These are phyloP conservation scores for Pythium pyrilobum DNA, from an alignment of 352 stramenopile genomes.

Conservation along the genomic window DNA sequence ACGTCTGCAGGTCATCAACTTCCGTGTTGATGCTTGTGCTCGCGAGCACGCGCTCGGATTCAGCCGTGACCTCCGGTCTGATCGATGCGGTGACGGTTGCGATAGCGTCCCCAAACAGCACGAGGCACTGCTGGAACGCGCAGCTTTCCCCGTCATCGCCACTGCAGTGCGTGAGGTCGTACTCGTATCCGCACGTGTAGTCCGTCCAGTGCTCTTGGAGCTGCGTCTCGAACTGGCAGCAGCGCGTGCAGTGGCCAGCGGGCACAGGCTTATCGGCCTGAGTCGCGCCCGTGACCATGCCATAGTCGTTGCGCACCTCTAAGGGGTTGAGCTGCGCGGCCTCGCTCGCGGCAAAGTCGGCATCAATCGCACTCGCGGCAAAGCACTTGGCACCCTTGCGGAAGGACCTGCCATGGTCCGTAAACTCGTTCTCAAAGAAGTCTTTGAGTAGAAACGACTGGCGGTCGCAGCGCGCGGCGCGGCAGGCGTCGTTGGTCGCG, in stretches of 20 bases:
- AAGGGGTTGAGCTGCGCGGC: constrained; percentile 37
- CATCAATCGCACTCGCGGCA: constrained; percentile 14
- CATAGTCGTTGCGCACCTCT: neutral
- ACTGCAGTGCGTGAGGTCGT: constrained; percentile 32
- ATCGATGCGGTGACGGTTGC: constrained; percentile 29
- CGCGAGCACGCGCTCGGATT: constrained; percentile 34
- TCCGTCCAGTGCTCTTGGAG: constrained; percentile 62
- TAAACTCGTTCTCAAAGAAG: constrained; percentile 37
- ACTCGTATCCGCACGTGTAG: constrained; percentile 52
- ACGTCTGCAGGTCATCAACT: constrained; percentile 34
- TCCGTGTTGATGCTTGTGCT: constrained; percentile 22
- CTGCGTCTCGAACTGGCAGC: constrained; percentile 34
- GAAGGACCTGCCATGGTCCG: neutral
- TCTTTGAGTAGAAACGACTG: constrained; percentile 29
- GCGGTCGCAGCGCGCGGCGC: constrained; percentile 36
- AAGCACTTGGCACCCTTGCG: constrained; percentile 30
- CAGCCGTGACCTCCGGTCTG: constrained; percentile 14
- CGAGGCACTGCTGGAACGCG: constrained; percentile 49
- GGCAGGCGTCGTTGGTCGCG: constrained; percentile 51
- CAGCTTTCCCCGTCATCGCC: constrained; percentile 30
- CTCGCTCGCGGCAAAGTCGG: constrained; percentile 17
- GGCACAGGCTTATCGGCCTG: constrained; percentile 20
- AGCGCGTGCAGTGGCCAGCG: constrained; percentile 35
- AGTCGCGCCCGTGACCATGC: neutral
- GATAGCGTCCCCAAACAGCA: constrained; percentile 44